A percentile compares a stretch with the other conserved stretches of the same genome.
Conservation (phyloP, 108 stramenopile genomes). For the Nannochloropsis salina region DNA sequence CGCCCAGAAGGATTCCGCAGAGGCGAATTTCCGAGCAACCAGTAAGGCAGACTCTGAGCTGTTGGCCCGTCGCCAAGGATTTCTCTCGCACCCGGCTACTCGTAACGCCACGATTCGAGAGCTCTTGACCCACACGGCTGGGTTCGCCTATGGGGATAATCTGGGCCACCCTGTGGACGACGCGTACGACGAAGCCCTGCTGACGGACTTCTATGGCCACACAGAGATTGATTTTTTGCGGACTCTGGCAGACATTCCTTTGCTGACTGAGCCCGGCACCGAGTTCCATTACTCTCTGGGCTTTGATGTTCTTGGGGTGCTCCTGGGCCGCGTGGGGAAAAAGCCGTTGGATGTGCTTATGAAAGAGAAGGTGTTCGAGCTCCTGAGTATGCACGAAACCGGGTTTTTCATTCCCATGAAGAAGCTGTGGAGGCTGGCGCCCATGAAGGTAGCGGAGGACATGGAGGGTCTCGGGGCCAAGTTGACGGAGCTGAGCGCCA, state of each 20-base stretch:
- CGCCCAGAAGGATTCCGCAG: neutral
- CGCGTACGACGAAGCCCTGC: neutral
- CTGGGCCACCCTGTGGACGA: neutral
- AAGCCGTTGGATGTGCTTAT: conserved; percentile 22
- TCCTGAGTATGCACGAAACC: neutral
- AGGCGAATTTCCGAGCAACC: neutral
- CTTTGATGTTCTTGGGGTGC: conserved; percentile 18
- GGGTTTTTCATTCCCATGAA: conserved; percentile 12
- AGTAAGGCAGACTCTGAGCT: neutral
- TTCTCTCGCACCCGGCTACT: neutral
- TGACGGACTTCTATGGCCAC: neutral
- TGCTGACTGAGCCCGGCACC: conserved; percentile 18
- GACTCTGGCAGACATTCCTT: neutral
- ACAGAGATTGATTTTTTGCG: neutral
- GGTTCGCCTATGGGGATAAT: neutral
- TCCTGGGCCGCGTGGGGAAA: neutral
- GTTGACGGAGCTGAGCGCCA: neutral
- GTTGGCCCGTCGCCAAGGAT: neutral
- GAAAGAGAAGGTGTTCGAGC: conserved; percentile 17
- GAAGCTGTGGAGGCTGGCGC: conserved; percentile 18
- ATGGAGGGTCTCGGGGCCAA: neutral
- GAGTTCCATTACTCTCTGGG: neutral
- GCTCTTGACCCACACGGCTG: conserved; percentile 20
- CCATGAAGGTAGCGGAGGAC: neutral
- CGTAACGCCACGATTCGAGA: conserved; percentile 5